Conservation (phyloP, 2,329 filamentous ascomycete genomes). For the Diaporthe longicolla region DNA sequence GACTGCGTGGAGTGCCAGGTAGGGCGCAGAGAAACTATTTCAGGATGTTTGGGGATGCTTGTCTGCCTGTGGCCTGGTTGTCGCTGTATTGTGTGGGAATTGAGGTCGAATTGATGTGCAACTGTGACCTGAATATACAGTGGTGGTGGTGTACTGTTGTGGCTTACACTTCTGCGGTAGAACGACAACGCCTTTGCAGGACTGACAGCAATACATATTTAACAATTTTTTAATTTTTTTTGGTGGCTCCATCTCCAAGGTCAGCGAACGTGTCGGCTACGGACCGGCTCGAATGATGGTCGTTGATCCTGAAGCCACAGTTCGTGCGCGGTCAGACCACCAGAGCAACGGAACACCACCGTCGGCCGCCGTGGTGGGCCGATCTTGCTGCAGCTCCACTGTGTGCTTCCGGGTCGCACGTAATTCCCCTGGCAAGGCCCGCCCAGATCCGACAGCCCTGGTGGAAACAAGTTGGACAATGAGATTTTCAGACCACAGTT, state of each 20-base stretch:
- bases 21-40: background rate
- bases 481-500: constrained; percentile 3
- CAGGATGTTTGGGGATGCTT: background rate
- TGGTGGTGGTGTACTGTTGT: background rate
- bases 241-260: constrained; percentile 5
- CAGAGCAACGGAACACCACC: constrained; percentile 34
- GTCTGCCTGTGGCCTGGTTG: background rate
- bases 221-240: background rate
- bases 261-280: constrained; percentile 4
- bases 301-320: constrained; percentile 38
- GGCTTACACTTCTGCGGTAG: background rate
- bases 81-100: background rate
- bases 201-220: constrained; percentile 9
- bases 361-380: constrained; percentile 35
- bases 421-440: background rate
- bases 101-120: background rate
- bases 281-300: constrained; percentile 36
- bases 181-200: too few relatives aligned
- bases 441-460: constrained; percentile 1
- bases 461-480: constrained; percentile 1
- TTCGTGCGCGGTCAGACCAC: constrained; percentile 33
- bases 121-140: too few relatives aligned
- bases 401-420: constrained; percentile 27
- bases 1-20: constrained; percentile 8
- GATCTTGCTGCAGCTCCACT: constrained; percentile 38